Percentiles rank a stretch among this genome's conserved stretches.
phyloP scores from a whole-genome alignment of 495 filamentous ascomycete species.

The Annulohypoxylon maeteangense region DNA sequence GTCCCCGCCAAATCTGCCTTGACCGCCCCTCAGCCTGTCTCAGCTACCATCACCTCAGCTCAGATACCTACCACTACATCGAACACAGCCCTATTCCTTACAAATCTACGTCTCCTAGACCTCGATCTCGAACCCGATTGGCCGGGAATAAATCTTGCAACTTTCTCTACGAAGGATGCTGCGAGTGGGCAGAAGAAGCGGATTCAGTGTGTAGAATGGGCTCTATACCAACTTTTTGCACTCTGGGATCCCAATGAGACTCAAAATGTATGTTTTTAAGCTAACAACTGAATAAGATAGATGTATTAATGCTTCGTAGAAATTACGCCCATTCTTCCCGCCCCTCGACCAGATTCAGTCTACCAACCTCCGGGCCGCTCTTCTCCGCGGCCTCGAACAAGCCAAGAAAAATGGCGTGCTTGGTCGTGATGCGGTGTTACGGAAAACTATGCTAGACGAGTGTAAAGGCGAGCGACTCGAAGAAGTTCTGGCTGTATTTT shows the following conservation, averaged over 20 bases:
- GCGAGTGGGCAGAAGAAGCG: slow-evolving; percentile 81
- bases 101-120: slow-evolving; percentile 81
- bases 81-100: slow-evolving; percentile 74
- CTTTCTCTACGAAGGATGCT: slow-evolving; percentile 72
- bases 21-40: slow-evolving; percentile 43
- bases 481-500: slow-evolving; percentile 82
- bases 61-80: slow-evolving; percentile 54
- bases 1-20: slow-evolving; percentile 41
- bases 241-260: slow-evolving; percentile 82
- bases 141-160: slow-evolving; percentile 72
- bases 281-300: neutral
- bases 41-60: slow-evolving; percentile 24
- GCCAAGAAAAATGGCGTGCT: slow-evolving; percentile 87
- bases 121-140: slow-evolving; percentile 79
- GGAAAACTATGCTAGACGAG: slow-evolving; percentile 93
- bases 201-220: slow-evolving; percentile 83
- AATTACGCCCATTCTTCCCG: slow-evolving; percentile 89
- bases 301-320: slow-evolving; percentile 59
- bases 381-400: slow-evolving; percentile 81
- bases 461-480: slow-evolving; percentile 85
- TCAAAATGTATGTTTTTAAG: slow-evolving; percentile 66
- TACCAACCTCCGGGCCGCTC: slow-evolving; percentile 83
- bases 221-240: slow-evolving; percentile 80
- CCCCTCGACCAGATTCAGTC: slow-evolving; percentile 87
- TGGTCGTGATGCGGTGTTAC: slow-evolving; percentile 77